These are phyloP conservation scores for Buddleja alternifolia DNA, from an alignment of 257 asterid species.

Conservation along the genomic window DNA sequence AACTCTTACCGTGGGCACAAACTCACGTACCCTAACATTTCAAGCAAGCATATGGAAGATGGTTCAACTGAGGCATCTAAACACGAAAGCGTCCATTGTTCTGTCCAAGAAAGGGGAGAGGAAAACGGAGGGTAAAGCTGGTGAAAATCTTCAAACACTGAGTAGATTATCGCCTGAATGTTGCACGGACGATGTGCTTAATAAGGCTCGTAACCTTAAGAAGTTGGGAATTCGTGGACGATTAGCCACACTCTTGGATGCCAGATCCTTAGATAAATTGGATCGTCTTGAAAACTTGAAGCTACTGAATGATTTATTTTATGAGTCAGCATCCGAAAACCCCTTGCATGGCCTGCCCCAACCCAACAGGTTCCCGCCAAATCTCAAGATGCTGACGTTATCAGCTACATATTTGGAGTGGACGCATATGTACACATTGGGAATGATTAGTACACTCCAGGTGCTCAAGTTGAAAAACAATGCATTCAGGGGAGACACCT, in stretches of 20 bases:
- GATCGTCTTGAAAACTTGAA: conserved; percentile 41
- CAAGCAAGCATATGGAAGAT: conserved; percentile 35
- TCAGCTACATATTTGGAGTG: conserved; percentile 34
- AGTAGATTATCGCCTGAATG: conserved; percentile 29
- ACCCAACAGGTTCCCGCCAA: conserved; percentile 28
- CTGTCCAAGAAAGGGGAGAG: not conserved
- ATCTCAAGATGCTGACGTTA: conserved; percentile 34
- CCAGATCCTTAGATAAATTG: conserved; percentile 7
- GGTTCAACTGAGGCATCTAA: conserved; percentile 43
- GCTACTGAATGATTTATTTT: conserved; percentile 29
- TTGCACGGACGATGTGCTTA: conserved; percentile 28
- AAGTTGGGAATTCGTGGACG: conserved; percentile 35
- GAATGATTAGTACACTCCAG: conserved; percentile 25
- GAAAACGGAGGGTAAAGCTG: too few species aligned
- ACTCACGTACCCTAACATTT: not conserved
- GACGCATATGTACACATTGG: conserved; percentile 36
- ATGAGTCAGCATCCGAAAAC: not conserved
- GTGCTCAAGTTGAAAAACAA: conserved; percentile 47
- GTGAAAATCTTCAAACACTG: conserved; percentile 37
- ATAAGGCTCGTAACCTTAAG: conserved; percentile 17
- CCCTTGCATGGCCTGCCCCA: conserved; percentile 27
- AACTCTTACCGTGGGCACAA: conserved; percentile 33
- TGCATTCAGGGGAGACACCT: conserved; percentile 41
- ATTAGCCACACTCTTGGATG: not conserved
- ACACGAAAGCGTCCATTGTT: conserved; percentile 36